Evolutionary conservation across 2,329 filamentous ascomycete species (phyloP), one percentile per base, ranked within the genome.

Genomic region (Alternaria sp.): DNA sequence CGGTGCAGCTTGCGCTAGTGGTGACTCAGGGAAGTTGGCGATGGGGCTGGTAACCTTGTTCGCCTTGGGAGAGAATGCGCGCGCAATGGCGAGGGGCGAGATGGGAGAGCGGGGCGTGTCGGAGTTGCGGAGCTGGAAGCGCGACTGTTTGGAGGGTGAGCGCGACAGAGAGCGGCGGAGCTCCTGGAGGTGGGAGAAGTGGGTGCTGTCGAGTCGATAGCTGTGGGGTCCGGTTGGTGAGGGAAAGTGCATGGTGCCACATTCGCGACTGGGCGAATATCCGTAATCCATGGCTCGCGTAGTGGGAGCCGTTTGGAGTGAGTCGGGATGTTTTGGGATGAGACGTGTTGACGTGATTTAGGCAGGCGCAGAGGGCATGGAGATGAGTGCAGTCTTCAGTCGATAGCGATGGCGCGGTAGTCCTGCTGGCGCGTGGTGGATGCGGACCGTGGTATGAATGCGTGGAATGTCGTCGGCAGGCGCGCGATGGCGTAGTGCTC

Each of bases 141-240:
- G 86, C 61, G 86, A 86, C 46, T 84, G 84, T 79, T 96, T 97
- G 30, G 95, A 97, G 11, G 95, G 95, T n/a, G 95, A 97, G 73
- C 93, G 88, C 61, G 94, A 97, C 67, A 97, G 86, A 25, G 95
- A 97, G 71, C 93, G 91, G 69, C 94, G 88, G 62, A 97, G 85
- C 74, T 93, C 92, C 76, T 93, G 88, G 67, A 97, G 91, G 62
- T 92, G 90, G 54, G 92, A 89, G 65, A 91, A 90, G 64, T 77
- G 73, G 62, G 72, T 67, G 68, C 93, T 89, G 83, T 97, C 92
- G 73, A 95, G 91, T 81, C 92, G 90, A 79, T 93, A 92, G 65
- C 89, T 88, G 74, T 92, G 90, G 51, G 75, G 70, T 65, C 79
- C 77, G 12, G 92, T 95, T 62, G 95, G 94, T 66, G 94, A 97